A percentile compares a stretch with the other conserved stretches of the same genome.
Conservation (phyloP, 1,139 yeast species). For the Tardiomyces blankii region DNA sequence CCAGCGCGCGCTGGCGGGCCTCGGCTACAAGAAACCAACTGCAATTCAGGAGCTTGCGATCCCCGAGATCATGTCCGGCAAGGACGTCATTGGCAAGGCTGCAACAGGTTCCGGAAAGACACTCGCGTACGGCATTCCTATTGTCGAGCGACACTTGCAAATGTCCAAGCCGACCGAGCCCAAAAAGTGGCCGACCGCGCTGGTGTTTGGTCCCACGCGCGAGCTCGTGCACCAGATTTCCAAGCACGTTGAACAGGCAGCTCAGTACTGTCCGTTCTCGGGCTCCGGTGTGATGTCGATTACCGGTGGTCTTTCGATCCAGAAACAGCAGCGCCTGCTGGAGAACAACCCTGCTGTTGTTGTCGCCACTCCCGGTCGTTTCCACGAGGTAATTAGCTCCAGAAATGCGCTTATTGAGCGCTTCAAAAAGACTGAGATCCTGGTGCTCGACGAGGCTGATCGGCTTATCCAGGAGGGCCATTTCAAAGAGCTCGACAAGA, state of each 20-base stretch:
- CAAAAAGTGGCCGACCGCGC: constrained; percentile 48
- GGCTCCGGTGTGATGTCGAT: constrained; percentile 58
- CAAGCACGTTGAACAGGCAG: constrained; percentile 45
- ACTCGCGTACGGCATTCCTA: constrained; percentile 91
- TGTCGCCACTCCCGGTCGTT: constrained; percentile 95
- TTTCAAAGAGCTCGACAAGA: constrained; percentile 83
- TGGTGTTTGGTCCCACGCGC: constrained; percentile 90
- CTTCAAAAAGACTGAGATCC: constrained; percentile 51
- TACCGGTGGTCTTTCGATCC: constrained; percentile 92
- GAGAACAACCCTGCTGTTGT: constrained; percentile 67
- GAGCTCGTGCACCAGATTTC: constrained; percentile 93
- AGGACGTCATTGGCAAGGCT: constrained; percentile 89
- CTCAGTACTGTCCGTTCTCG: constrained; percentile 25
- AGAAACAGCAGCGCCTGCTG: constrained; percentile 77
- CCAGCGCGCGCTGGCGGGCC: constrained; percentile 32
- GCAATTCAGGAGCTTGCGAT: constrained; percentile 72
- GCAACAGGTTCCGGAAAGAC: constrained; percentile 98
- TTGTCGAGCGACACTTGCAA: constrained; percentile 45
- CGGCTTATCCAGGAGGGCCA: constrained; percentile 92
- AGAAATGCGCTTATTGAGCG: constrained; percentile 31
- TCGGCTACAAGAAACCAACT: constrained; percentile 61
- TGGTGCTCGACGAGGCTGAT: constrained; percentile 97
- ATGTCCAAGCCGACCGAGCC: constrained; percentile 11
- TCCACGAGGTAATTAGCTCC: constrained; percentile 69
- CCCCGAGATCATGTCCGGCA: constrained; percentile 61